phyloP scores from a whole-genome alignment of 306 rosid species.

The Myrica gale region DNA sequence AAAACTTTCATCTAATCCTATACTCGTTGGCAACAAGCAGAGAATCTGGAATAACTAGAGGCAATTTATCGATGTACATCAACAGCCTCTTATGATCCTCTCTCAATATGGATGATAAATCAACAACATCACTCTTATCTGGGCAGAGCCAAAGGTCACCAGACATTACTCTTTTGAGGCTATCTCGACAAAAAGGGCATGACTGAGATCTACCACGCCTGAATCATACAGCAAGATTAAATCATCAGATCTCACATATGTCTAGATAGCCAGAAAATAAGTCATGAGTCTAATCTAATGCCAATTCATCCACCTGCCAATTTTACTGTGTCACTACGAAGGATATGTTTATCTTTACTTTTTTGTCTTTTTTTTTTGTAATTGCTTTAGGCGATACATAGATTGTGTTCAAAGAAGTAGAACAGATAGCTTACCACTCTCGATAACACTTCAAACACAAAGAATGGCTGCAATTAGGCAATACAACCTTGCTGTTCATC shows the following conservation, averaged over 20 bases:
- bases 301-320: not conserved
- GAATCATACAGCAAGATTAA: constrained; percentile 20
- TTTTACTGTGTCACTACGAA: not conserved
- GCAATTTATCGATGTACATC: constrained; percentile 70
- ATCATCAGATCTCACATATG: constrained; percentile 16
- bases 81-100: constrained; percentile 72
- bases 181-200: constrained; percentile 90
- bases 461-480: constrained; percentile 81
- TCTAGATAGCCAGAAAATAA: constrained; percentile 6
- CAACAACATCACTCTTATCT: constrained; percentile 55
- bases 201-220: constrained; percentile 78
- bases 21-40: constrained; percentile 55
- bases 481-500: constrained; percentile 66
- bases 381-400: not conserved
- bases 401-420: constrained; percentile 11
- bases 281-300: constrained; percentile 3
- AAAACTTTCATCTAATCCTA: constrained; percentile 43
- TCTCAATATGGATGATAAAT: constrained; percentile 52
- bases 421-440: constrained; percentile 58
- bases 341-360: not conserved
- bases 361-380: not conserved
- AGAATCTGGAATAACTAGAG: constrained; percentile 59
- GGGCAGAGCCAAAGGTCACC: constrained; percentile 85
- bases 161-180: constrained; percentile 67
- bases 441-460: constrained; percentile 77